phyloP scores from a whole-genome alignment of 352 stramenopile genomes.

The Phytophthora sojae region DNA sequence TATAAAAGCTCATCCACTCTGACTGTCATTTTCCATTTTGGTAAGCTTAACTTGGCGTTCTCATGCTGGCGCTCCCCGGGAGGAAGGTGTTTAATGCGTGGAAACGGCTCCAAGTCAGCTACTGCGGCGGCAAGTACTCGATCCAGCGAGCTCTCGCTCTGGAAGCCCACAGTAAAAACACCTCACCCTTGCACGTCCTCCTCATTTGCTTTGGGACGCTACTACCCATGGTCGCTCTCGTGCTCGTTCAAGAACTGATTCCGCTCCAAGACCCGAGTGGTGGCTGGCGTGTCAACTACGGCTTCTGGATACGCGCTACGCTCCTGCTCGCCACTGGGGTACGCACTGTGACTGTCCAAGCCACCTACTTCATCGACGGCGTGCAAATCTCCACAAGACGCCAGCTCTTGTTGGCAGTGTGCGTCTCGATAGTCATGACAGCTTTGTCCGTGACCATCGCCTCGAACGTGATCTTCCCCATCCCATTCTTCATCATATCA shows the following conservation, averaged over 20 bases:
- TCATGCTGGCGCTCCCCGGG: background rate
- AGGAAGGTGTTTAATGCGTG: background rate
- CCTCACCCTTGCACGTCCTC: background rate
- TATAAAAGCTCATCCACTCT: background rate
- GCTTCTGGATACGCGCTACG: conserved; percentile 20
- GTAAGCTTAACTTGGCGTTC: too few species aligned
- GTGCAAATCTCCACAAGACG: conserved; percentile 1
- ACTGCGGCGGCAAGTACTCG: conserved; percentile 17
- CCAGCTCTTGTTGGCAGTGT: background rate
- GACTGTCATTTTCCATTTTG: background rate
- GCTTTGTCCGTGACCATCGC: conserved; percentile 2
- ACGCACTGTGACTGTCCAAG: conserved; percentile 6
- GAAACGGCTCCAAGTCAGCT: conserved; percentile 18
- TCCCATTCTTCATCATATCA: conserved; percentile 11
- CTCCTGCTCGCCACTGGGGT: conserved; percentile 1
- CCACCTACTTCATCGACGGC: conserved; percentile 13
- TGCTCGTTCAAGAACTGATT: conserved; percentile 9
- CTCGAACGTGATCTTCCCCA: conserved; percentile 6
- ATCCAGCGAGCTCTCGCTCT: conserved; percentile 16
- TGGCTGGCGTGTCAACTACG: conserved; percentile 17
- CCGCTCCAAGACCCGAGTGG: conserved; percentile 18
- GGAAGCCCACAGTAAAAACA: background rate
- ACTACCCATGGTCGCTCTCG: conserved; percentile 1
- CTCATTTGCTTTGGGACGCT: conserved; percentile 10
- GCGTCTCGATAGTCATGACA: background rate